Base-by-base conservation (phyloP, 805 yeast species). In the Metschnikowia similis region DNA sequence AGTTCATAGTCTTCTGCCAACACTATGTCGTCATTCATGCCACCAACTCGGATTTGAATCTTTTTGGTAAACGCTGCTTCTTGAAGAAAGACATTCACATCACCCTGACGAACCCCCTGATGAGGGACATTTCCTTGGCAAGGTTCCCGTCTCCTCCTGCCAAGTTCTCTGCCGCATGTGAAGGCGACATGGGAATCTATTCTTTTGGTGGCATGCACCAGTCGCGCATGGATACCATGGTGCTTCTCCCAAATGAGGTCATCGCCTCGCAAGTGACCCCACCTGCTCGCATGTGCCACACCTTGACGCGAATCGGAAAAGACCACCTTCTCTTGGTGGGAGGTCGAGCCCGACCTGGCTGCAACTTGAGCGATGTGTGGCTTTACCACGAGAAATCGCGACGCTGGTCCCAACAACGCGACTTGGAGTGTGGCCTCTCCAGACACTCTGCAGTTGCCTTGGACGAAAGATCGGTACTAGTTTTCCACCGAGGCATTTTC, bases 11-110 rank as follows among this genome's bases (percentile, higher is more conserved):
- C 11, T 87, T 85, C 59, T 80, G 88, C 50, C 92, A 86, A 58
- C 94, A 87, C 62, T 88, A 87, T 59, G 70, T 83, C 35, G 71
- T 85, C 36, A 70, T 84, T 2, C 90, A 85, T 64, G 89, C 89
- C 10, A 74, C 83, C 0, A 81, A 78, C 56, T 56, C 57, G 13
- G 45, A 26, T 6, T 39, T 36, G 5, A 6, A 2, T 9, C 39
- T 41, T 6, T 47, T 32, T 14, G 37, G 21, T 5, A 1, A 4
- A 5, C 21, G 21, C 1, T 21, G 21, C 21, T 5, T 4, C 21
- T 21, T 21, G 21, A 21, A 21, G 5, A 21, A 21, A 4, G 21
- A 21, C 21, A 21, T 21, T 21, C 21, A 21, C 21, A 21, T 5
- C 21, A 21, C 21, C 1, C 21, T 21, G 21, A 21, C 8, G 26